phyloP scores from a whole-genome alignment of 192 early-diverging fungal species.

The Coemansia sp. region DNA sequence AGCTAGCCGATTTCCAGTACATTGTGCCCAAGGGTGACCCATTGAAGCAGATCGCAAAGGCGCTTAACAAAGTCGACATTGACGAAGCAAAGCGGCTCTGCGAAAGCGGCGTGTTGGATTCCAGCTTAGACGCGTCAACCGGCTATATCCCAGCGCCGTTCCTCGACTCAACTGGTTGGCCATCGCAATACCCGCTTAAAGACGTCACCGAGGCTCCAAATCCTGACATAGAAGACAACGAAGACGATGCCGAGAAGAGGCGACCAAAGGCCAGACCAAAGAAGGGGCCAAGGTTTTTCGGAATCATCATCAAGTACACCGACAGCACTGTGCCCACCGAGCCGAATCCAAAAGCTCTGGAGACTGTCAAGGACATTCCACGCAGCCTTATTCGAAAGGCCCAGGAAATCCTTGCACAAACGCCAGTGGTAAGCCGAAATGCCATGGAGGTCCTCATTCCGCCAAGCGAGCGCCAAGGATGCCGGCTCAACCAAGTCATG shows the following conservation, averaged over 20 bases:
- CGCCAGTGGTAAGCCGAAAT: conserved; percentile 38
- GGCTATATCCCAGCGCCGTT: conserved; percentile 43
- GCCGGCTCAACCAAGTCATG: conserved; percentile 14
- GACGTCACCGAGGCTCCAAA: not conserved
- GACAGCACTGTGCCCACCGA: conserved; percentile 8
- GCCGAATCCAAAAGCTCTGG: conserved; percentile 14
- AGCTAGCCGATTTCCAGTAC: conserved; percentile 45
- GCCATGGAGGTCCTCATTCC: conserved; percentile 38
- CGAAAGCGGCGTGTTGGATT: conserved; percentile 19
- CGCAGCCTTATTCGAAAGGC: conserved; percentile 10
- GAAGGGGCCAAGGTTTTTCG: conserved; percentile 8
- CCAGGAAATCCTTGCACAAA: conserved; percentile 21
- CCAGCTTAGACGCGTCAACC: not conserved
- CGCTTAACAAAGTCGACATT: conserved; percentile 17
- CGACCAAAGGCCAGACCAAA: not conserved
- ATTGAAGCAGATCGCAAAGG: conserved; percentile 4
- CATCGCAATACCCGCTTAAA: conserved; percentile 18
- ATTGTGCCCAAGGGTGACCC: conserved; percentile 28
- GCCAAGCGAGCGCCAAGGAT: conserved; percentile 11
- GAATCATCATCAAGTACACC: conserved; percentile 12
- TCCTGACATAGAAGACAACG: not conserved
- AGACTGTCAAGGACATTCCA: conserved; percentile 12
- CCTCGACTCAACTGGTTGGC: conserved; percentile 37
- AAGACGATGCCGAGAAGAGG: not conserved
- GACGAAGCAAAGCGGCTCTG: conserved; percentile 25